Percentiles rank a stretch among this genome's conserved stretches.
These are phyloP conservation scores for Garcia nutans DNA, from an alignment of 345 rosid species.

Conservation along the genomic window DNA sequence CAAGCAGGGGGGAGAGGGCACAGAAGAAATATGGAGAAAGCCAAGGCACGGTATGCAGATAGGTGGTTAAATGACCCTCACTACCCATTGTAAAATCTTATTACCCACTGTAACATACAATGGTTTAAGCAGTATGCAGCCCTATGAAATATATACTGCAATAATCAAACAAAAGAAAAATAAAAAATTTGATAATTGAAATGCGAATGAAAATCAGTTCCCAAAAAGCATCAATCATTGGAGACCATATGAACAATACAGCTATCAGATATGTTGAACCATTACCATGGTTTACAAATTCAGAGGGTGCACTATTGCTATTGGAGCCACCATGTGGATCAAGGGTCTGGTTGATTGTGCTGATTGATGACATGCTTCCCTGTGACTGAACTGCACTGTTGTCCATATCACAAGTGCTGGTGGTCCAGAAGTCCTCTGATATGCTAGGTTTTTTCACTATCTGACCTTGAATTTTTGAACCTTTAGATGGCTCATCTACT, in stretches of 20 bases:
- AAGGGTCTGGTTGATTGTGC: constrained; percentile 24
- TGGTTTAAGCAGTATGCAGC: neutral
- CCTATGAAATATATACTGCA: neutral
- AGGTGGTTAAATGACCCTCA: neutral
- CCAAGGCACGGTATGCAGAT: neutral
- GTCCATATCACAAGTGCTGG: constrained; percentile 37
- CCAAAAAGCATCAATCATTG: neutral
- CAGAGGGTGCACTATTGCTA: constrained; percentile 40
- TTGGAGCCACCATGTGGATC: constrained; percentile 28
- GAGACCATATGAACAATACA: neutral
- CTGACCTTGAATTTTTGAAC: constrained; percentile 1
- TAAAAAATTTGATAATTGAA: neutral
- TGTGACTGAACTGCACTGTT: constrained; percentile 35
- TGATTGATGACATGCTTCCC: constrained; percentile 33
- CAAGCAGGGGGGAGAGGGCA: neutral
- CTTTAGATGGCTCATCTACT: constrained; percentile 16
- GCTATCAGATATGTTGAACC: constrained; percentile 1
- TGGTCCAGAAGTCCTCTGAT: constrained; percentile 31
- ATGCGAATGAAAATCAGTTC: neutral
- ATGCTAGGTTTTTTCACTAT: constrained; percentile 24
- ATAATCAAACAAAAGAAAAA: too few species aligned
- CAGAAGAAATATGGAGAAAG: neutral
- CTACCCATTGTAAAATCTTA: neutral
- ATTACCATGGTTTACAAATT: constrained; percentile 73
- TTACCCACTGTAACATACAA: neutral